These are phyloP conservation scores for Magnolia officinalis DNA, from an alignment of 164 flowering plant species.

Conservation along the genomic window DNA sequence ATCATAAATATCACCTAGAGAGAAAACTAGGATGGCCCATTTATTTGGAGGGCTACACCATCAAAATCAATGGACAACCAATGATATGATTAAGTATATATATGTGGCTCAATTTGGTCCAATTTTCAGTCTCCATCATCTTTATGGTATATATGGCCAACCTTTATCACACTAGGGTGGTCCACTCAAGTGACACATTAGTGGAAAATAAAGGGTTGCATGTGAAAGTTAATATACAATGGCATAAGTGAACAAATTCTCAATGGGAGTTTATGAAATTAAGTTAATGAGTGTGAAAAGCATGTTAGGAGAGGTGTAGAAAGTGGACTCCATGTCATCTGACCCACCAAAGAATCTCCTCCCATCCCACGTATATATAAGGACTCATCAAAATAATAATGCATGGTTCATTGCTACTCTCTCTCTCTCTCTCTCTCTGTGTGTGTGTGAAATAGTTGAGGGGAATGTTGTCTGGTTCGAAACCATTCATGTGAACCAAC, in stretches of 20 bases:
- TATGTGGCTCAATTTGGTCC: too few relatives aligned
- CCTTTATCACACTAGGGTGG: neutral
- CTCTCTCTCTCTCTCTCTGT: slow-evolving; percentile 19
- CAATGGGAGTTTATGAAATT: neutral
- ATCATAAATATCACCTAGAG: too few relatives aligned
- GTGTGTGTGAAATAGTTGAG: slow-evolving; percentile 35
- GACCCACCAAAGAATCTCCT: slow-evolving; percentile 27
- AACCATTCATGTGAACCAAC: slow-evolving; percentile 25
- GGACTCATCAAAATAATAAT: slow-evolving; percentile 9
- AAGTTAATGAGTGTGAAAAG: slow-evolving; percentile 34
- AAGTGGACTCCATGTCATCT: slow-evolving; percentile 42
- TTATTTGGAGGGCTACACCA: too few relatives aligned
- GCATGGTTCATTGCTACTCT: neutral
- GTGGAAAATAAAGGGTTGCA: neutral
- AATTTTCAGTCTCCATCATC: too few relatives aligned
- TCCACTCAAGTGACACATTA: neutral
- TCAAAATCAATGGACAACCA: too few relatives aligned
- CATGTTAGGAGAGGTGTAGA: slow-evolving; percentile 30
- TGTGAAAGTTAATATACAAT: neutral
- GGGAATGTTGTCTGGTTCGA: slow-evolving; percentile 72
- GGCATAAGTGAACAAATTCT: neutral
- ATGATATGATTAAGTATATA: too few relatives aligned
- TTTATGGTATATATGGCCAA: too few relatives aligned
- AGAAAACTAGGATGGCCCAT: too few relatives aligned
- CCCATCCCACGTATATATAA: slow-evolving; percentile 35